phyloP scores from a whole-genome alignment of 176 grass and related monocot genomes.

The Oryza officinalis region DNA sequence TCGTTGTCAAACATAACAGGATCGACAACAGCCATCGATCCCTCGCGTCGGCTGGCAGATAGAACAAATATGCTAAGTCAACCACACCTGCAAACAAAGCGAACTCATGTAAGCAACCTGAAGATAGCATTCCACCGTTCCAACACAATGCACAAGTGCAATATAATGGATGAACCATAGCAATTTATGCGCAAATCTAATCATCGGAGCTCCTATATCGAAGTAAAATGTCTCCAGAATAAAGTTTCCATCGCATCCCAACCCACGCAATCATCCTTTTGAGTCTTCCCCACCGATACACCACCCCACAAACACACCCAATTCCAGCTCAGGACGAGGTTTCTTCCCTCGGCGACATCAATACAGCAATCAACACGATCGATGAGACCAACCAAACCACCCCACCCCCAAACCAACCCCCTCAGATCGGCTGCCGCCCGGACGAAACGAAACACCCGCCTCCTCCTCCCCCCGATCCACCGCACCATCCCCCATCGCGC shows the following conservation, averaged over 20 bases:
- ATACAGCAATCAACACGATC: background rate
- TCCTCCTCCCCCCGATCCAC: slow-evolving; percentile 23
- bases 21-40: slow-evolving; percentile 56
- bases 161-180: background rate
- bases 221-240: background rate
- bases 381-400: background rate
- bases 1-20: slow-evolving; percentile 28
- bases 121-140: background rate
- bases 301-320: background rate
- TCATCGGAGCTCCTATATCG: background rate
- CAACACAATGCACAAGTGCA: background rate
- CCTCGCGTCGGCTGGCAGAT: background rate
- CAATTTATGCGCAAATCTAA: background rate
- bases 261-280: background rate
- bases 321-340: background rate
- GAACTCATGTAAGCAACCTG: slow-evolving; percentile 8
- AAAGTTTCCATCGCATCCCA: background rate
- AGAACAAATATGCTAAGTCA: background rate
- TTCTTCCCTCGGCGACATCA: background rate
- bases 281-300: background rate
- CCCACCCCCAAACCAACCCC: background rate
- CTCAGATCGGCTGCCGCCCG: slow-evolving; percentile 35
- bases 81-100: slow-evolving; percentile 35
- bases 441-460: background rate
- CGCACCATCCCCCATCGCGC: background rate